A percentile compares a stretch with the other conserved stretches of the same genome.
These are phyloP conservation scores for Stramenopiles sp. DNA, from an alignment of 352 stramenopile species.

Conservation along the genomic window DNA sequence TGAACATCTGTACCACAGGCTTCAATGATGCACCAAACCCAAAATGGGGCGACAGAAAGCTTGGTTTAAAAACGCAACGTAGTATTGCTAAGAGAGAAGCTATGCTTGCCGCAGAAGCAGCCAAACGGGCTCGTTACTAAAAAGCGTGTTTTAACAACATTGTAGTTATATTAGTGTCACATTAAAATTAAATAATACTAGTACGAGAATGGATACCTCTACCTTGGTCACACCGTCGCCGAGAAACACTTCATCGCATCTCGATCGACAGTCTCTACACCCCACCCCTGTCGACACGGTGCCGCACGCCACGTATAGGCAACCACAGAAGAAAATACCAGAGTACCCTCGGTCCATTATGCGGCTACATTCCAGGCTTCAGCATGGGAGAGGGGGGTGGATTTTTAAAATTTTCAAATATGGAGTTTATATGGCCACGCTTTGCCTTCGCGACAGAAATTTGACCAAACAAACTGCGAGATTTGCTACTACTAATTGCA, in stretches of 20 bases:
- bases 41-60: slow-evolving; percentile 98
- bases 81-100: slow-evolving; percentile 95
- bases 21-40: slow-evolving; percentile 83
- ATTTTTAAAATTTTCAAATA: not conserved
- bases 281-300: too few species aligned
- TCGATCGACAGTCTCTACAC: too few species aligned
- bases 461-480: not conserved
- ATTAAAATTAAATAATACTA: too few species aligned
- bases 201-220: too few species aligned
- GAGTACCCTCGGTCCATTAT: not conserved
- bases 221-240: too few species aligned
- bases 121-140: slow-evolving; percentile 94
- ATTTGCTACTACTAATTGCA: not conserved
- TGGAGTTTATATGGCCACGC: not conserved
- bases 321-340: too few species aligned
- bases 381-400: not conserved
- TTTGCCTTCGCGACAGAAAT: not conserved
- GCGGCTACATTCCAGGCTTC: not conserved
- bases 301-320: too few species aligned
- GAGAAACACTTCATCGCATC: too few species aligned
- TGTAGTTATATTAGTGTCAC: too few species aligned
- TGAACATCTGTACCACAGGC: slow-evolving; percentile 73
- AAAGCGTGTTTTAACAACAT: too few species aligned
- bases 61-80: slow-evolving; percentile 99
- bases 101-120: slow-evolving; percentile 83